Base-by-base conservation (phyloP, 176 grass and related monocot species). In the Raddia guianensis region DNA sequence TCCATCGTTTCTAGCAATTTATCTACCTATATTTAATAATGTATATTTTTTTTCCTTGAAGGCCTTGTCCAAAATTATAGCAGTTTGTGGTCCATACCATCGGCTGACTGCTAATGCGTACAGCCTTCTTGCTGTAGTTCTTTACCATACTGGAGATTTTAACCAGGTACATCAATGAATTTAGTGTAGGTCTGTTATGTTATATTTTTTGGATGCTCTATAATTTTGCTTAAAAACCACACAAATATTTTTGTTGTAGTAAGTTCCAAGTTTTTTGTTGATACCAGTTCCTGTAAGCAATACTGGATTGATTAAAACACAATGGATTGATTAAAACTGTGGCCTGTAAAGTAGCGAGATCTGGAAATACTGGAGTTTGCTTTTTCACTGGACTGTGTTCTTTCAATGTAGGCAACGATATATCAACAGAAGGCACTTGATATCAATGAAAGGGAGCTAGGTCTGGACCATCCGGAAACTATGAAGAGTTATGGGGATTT, bases 401-500 rank as follows among this genome's bases (percentile, higher is more conserved):
- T 50, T 63, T 69, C 43, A 85, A 50, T 79, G 35, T 81, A 99
- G 97, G 97, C 97, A 86, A 91, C 93, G 63, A 90, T 99, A 77
- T 99, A 99, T 93, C 97, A 99, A 73, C 97, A 96, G 53, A 99
- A 99, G 89, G 93, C 93, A 58, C 82, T 96, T 73, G 97, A 99
- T 72, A 99, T 99, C 67, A 95, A 99, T 84, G 97, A 99, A 83
- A 91, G 97, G 74, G 97, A 99, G 63, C 86, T 99, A 53, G 97
- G 97, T 68, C 92, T 99, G 84, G 97, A 99, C 75, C 97, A 99
- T 95, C 93, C 97, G 0, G 97, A 99, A 80, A 99, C 97, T 19
- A 99, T 96, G 93, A 99, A 99, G 84, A 91, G 97, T 82, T 99
- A 99, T 63, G 97, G 97, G 3, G 97, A 99, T 82, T 92, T 99